These are phyloP conservation scores for Dioscorea alata DNA, from an alignment of 106 monocot species.

Conservation along the genomic window DNA sequence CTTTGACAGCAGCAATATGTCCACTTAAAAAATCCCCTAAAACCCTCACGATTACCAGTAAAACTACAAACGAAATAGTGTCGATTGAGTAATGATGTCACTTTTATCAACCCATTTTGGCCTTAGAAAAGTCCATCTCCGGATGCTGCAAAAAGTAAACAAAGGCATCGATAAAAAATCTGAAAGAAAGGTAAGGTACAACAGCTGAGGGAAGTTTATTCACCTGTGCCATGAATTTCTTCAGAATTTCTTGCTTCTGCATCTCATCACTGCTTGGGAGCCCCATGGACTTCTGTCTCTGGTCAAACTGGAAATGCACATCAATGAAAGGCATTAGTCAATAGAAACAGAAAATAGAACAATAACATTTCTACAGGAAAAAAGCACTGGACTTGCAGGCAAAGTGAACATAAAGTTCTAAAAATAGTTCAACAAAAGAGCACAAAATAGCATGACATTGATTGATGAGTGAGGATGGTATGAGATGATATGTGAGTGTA, in stretches of 20 bases:
- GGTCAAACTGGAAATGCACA: constrained; percentile 59
- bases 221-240: constrained; percentile 95
- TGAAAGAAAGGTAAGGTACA: neutral
- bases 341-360: no score
- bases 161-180: neutral
- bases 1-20: no score
- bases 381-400: neutral
- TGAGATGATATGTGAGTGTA: neutral
- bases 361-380: neutral
- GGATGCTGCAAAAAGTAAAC: constrained; percentile 76
- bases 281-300: constrained; percentile 90
- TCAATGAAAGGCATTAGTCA: no score
- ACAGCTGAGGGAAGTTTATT: neutral
- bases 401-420: neutral
- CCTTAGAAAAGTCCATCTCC: constrained; percentile 93
- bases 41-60: no score
- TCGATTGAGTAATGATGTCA: no score
- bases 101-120: constrained; percentile 45
- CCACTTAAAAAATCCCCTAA: no score
- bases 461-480: neutral
- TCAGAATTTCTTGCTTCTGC: constrained; percentile 91
- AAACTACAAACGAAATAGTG: no score
- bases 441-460: neutral
- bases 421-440: neutral
- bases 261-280: constrained; percentile 84